Conservation (phyloP, 2,329 filamentous ascomycete species). For the Fusarium camptoceras region DNA sequence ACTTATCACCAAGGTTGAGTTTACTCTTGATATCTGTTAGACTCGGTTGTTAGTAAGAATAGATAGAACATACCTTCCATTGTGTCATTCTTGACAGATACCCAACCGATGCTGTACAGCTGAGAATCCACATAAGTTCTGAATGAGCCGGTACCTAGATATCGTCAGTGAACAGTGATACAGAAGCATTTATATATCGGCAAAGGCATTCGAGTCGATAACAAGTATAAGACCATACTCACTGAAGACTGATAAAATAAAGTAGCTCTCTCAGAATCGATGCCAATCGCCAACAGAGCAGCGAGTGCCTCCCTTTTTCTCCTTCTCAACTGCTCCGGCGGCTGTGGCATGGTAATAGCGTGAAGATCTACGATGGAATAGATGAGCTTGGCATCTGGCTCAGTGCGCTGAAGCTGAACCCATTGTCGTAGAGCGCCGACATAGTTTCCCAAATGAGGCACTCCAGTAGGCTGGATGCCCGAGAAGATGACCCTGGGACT, state of each 20-base stretch:
- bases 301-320: constrained; percentile 82
- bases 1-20: constrained; percentile 70
- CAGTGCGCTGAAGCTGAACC: constrained; percentile 78
- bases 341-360: constrained; percentile 84
- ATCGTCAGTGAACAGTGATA: not conserved
- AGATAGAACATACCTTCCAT: constrained; percentile 78
- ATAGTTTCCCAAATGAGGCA: constrained; percentile 96
- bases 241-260: constrained; percentile 88
- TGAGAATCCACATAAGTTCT: constrained; percentile 97
- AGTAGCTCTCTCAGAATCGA: constrained; percentile 79
- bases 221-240: constrained; percentile 45
- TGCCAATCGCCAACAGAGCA: constrained; percentile 82
- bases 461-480: constrained; percentile 94
- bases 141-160: constrained; percentile 78
- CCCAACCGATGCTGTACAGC: constrained; percentile 89
- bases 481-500: constrained; percentile 78
- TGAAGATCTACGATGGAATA: constrained; percentile 95
- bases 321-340: constrained; percentile 68
- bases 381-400: constrained; percentile 70
- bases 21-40: constrained; percentile 70
- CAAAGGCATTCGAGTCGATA: not conserved
- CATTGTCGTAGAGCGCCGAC: constrained; percentile 89
- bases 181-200: not conserved
- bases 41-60: not conserved
- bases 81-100: constrained; percentile 99